Conservation (phyloP, 2,329 filamentous ascomycete genomes). For the Cadophora sp. region DNA sequence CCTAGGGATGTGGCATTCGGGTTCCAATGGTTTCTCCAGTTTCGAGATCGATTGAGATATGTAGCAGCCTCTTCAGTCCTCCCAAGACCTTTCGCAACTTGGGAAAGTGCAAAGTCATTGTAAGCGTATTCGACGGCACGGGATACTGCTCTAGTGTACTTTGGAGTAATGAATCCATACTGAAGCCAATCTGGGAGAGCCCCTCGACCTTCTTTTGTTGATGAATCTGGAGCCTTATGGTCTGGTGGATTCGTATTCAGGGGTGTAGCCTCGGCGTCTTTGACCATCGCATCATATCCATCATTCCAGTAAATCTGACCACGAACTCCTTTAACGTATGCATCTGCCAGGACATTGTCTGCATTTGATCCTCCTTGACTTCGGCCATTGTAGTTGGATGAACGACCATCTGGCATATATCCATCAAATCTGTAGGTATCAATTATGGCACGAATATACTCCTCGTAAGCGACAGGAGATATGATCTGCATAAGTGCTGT, state of each 20-base stretch:
- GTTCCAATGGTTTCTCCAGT: slow-evolving; percentile 79
- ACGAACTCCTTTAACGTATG: slow-evolving; percentile 70
- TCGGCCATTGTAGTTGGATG: slow-evolving; percentile 72
- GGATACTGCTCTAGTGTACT: slow-evolving; percentile 65
- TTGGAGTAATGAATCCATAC: slow-evolving; percentile 70
- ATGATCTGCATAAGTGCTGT: slow-evolving; percentile 70
- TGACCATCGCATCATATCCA: slow-evolving; percentile 49
- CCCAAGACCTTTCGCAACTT: slow-evolving; percentile 61
- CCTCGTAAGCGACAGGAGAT: slow-evolving; percentile 66
- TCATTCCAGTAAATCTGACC: slow-evolving; percentile 52
- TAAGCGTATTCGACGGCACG: slow-evolving; percentile 71
- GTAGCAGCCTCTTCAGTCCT: slow-evolving; percentile 57
- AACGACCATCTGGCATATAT: slow-evolving; percentile 70
- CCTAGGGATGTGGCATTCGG: slow-evolving; percentile 60
- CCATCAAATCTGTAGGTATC: slow-evolving; percentile 54
- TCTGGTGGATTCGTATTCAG: slow-evolving; percentile 65
- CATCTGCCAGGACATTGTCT: slow-evolving; percentile 76
- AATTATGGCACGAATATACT: slow-evolving; percentile 66
- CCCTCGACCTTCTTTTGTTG: slow-evolving; percentile 71
- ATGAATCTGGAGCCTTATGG: slow-evolving; percentile 58
- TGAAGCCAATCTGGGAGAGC: slow-evolving; percentile 73
- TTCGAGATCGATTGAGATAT: slow-evolving; percentile 68
- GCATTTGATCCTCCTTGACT: slow-evolving; percentile 74
- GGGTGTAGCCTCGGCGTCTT: slow-evolving; percentile 69
- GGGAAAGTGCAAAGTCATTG: slow-evolving; percentile 72